Evolutionary conservation across 75 land plant genomes (phyloP), one percentile per base, ranked within the genome.

Genomic region (Cryptomeria japonica): DNA sequence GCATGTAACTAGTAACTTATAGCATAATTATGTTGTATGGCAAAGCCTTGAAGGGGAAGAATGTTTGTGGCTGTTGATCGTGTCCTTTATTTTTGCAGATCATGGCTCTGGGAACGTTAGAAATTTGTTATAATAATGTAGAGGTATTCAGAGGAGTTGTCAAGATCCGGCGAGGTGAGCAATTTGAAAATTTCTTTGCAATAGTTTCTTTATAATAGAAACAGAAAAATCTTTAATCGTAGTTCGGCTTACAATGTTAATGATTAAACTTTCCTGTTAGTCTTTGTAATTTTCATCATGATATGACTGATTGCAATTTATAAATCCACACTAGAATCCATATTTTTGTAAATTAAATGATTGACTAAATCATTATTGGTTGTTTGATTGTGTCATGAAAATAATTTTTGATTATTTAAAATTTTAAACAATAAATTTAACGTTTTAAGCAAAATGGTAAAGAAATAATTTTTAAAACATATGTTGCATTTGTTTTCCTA

Each of bases 141-240:
- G 86, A 95, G 58, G 96, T 98, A 88, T 98, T 97, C 92, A 93
- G 94, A 95, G 99, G 99, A 80, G 99, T 98, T 44, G 99, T 98
- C 39, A 98, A 98, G 92, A 98, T 98, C 88, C 89, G 99, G 55
- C 95, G 97, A 86, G 99, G 99, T 97, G 91, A 90, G 98, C 86
- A 25, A 19, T 41, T 44, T 28, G 15, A 82, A 46, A 46, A 46
- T 41, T 46, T 28, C 53, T n/a, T 46, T 13, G 51, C 16, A 89
- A 11, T 31, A 44, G 36, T 73, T 70, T 70, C 5, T 76, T 28
- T 39, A 10, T 19, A 1, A 28, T 22, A 37, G 15, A 83, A 31
- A 1, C 6, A 38, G 36, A 47, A 36, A 18, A 55, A 39, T 36
- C 22, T 76, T 41, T 88, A 75, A 31, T 42, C 51, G 56, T 14